These are phyloP conservation scores for Pleurotus citrinopileatus DNA, from an alignment of 768 basidiomycete species.

Conservation along the genomic window DNA sequence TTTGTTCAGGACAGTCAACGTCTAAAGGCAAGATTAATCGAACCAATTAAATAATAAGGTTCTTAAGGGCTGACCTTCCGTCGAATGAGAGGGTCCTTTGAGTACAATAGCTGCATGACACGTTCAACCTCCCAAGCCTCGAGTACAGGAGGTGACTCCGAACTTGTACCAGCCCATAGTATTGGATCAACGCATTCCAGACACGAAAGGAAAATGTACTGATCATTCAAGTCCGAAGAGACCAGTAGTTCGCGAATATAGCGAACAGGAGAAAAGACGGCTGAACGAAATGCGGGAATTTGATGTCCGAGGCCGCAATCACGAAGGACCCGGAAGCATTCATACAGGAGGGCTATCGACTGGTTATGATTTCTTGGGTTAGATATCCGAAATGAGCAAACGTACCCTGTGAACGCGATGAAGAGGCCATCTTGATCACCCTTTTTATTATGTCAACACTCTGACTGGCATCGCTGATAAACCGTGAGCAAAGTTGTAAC, in stretches of 20 bases:
- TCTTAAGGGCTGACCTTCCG: constrained; percentile 42
- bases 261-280: constrained; percentile 34
- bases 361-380: constrained; percentile 10
- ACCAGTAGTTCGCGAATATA: constrained; percentile 56
- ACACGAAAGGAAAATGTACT: constrained; percentile 66
- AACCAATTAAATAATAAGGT: neutral
- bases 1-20: constrained; percentile 50
- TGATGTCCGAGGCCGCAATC: constrained; percentile 25
- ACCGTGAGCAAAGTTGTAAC: neutral
- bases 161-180: constrained; percentile 66
- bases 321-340: constrained; percentile 33
- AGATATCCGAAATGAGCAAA: neutral
- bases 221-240: constrained; percentile 55
- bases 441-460: constrained; percentile 22
- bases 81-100: constrained; percentile 55
- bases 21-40: constrained; percentile 41
- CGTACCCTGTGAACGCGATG: constrained; percentile 21
- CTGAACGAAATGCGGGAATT: constrained; percentile 22
- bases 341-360: constrained; percentile 29
- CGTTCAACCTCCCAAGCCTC: constrained; percentile 74
- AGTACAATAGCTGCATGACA: constrained; percentile 66
- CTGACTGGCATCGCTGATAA: constrained; percentile 1
- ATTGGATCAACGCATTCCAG: constrained; percentile 53
- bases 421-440: constrained; percentile 23
- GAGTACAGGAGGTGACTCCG: constrained; percentile 48